Evolutionary conservation across 2,329 filamentous ascomycete species (phyloP).

Genomic region (Colletotrichum siamense): DNA sequence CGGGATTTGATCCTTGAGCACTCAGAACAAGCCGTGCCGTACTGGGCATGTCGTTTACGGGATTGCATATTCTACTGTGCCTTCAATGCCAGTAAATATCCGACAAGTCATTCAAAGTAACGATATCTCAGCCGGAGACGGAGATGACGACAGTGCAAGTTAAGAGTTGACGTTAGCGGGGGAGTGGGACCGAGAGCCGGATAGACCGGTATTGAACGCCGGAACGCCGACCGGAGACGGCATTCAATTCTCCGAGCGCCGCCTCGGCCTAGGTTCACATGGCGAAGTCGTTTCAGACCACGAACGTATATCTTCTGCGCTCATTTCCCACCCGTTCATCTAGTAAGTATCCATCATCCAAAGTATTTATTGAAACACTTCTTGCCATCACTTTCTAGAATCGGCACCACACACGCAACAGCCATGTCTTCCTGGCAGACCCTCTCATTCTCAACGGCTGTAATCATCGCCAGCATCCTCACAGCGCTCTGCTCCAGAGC

Average conservation of each 20-base stretch:
- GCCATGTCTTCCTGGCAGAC: neutral
- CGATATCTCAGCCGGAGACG: neutral
- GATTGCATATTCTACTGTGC: neutral
- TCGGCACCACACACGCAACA: neutral
- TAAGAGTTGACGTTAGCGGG: neutral
- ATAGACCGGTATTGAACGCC: neutral
- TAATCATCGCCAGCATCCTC: neutral
- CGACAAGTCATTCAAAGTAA: neutral
- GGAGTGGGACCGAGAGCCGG: neutral
- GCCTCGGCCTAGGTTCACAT: neutral
- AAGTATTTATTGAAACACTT: fast-evolving
- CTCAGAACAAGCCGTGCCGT: neutral
- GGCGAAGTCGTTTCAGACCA: neutral
- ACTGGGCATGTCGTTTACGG: neutral
- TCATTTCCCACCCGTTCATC: neutral
- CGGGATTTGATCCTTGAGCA: neutral
- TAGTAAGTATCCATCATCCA: neutral
- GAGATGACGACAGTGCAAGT: neutral
- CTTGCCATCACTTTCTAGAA: neutral
- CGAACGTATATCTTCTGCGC: neutral
- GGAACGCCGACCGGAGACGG: neutral
- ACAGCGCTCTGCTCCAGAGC: neutral
- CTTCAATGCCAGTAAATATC: neutral
- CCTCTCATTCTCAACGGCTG: neutral
- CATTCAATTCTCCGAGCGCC: neutral